Evolutionary conservation across 495 filamentous ascomycete genomes (phyloP).

Genomic region (Delitschia confertaspora): DNA sequence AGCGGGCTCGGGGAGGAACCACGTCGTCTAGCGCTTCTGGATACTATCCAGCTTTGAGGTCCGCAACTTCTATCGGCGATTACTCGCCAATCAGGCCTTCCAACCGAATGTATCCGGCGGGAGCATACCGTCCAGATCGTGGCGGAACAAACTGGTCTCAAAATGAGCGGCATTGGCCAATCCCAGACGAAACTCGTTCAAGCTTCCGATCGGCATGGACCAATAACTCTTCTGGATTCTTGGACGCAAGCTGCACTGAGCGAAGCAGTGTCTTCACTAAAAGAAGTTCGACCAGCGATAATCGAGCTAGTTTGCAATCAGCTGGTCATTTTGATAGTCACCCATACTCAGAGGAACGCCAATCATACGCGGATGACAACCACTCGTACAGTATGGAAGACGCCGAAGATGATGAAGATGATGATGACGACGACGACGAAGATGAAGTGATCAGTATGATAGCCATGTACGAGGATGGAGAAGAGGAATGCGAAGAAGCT

Average conservation of each 20-base stretch:
- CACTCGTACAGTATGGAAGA: no score
- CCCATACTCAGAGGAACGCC: constrained; percentile 44
- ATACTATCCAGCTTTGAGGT: constrained; percentile 9
- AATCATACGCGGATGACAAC: no score
- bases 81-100: constrained; percentile 4
- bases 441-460: no score
- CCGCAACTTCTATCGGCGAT: constrained; percentile 23
- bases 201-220: constrained; percentile 65
- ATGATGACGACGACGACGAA: constrained; percentile 77
- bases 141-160: constrained; percentile 22
- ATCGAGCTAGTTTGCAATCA: constrained; percentile 8
- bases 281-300: constrained; percentile 61
- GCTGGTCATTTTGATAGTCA: constrained; percentile 1
- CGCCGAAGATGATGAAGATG: constrained; percentile 36
- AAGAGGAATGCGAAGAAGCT: no score
- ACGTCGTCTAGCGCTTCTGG: constrained; percentile 10
- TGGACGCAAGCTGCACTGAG: constrained; percentile 63
- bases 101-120: constrained; percentile 11
- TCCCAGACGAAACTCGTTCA: constrained; percentile 49
- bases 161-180: constrained; percentile 8
- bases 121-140: constrained; percentile 21
- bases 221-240: constrained; percentile 61
- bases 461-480: no score
- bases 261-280: constrained; percentile 75
- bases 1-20: constrained; percentile 15